These are phyloP conservation scores for Erodium chrysanthum DNA, from an alignment of 441 rosid species.

Conservation along the genomic window DNA sequence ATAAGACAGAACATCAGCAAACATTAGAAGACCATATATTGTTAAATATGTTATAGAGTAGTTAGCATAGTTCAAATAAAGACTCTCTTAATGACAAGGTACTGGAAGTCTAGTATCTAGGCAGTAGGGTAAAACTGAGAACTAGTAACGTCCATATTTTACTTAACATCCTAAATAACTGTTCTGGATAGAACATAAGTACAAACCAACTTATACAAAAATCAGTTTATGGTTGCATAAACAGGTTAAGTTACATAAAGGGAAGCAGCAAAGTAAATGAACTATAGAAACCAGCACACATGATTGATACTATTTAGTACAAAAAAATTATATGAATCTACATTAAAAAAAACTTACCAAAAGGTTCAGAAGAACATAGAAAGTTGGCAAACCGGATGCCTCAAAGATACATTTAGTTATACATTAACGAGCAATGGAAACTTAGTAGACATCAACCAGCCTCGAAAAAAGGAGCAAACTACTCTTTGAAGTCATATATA, in stretches of 20 bases:
- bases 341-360: too few species aligned
- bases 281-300: too few species aligned
- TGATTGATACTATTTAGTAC: too few species aligned
- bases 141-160: background rate
- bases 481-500: background rate
- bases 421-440: background rate
- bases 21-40: background rate
- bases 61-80: background rate
- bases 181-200: background rate
- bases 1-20: background rate
- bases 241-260: background rate
- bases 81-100: background rate
- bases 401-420: too few species aligned
- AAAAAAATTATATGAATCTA: too few species aligned
- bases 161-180: background rate
- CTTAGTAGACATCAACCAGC: background rate
- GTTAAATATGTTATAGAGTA: background rate
- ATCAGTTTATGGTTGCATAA: background rate
- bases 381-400: too few species aligned
- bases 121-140: background rate
- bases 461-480: background rate
- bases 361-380: too few species aligned
- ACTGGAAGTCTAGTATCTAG: background rate
- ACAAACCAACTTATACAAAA: background rate
- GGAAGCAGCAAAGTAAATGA: too few species aligned